phyloP scores from a whole-genome alignment of 164 flowering plant genomes.

The Piper longum region DNA sequence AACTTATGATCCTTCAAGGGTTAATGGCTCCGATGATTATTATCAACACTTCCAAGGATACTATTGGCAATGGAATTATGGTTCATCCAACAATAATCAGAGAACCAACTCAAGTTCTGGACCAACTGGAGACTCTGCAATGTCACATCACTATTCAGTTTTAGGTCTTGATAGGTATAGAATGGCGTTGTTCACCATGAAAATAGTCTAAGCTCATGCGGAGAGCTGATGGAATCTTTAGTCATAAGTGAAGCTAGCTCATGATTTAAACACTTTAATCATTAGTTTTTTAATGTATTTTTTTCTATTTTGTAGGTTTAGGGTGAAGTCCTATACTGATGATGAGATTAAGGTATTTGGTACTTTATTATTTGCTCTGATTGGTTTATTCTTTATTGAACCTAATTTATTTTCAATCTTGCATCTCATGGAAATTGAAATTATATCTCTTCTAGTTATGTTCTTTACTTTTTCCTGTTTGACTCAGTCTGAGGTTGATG shows the following conservation, averaged over 20 bases:
- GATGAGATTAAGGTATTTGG: conserved; percentile 78
- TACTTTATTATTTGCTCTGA: too few species aligned
- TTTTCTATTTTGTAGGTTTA: conserved; percentile 26
- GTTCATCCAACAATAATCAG: conserved; percentile 34
- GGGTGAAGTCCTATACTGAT: conserved; percentile 61
- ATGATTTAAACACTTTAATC: not conserved
- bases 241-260: not conserved
- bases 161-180: conserved; percentile 87
- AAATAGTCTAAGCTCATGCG: not conserved
- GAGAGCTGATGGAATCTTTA: not conserved
- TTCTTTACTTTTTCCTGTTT: too few species aligned
- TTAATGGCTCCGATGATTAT: conserved; percentile 44
- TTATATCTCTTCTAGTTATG: too few species aligned
- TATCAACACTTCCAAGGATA: conserved; percentile 67
- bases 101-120: conserved; percentile 35
- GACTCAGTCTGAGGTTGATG: too few species aligned
- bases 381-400: too few species aligned
- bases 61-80: conserved; percentile 66
- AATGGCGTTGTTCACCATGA: not conserved
- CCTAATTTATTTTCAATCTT: too few species aligned
- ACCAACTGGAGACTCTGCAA: conserved; percentile 20
- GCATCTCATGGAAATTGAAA: too few species aligned
- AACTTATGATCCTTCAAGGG: conserved; percentile 72
- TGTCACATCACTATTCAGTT: conserved; percentile 81
- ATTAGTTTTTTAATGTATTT: not conserved